Evolutionary conservation across 192 early-diverging fungal species (phyloP).

Genomic region (Neocallimastix lanati): DNA sequence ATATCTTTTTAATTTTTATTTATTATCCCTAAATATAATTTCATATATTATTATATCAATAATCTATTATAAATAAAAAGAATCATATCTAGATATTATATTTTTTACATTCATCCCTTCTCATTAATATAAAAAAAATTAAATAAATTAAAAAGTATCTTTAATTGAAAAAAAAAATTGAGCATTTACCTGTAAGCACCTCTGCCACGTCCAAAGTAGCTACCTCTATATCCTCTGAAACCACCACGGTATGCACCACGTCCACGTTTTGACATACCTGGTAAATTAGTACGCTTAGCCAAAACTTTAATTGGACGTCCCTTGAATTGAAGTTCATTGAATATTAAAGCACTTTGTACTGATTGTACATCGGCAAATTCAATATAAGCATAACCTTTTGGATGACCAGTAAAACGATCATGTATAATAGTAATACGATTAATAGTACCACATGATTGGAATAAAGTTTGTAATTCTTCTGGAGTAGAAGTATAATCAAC

Average conservation of each 20-base stretch:
- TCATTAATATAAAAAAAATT: too few relatives aligned
- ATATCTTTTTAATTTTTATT: too few relatives aligned
- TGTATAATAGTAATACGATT: constrained; percentile 92
- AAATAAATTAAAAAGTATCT: too few relatives aligned
- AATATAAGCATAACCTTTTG: constrained; percentile 85
- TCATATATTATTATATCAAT: too few relatives aligned
- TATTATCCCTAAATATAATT: too few relatives aligned
- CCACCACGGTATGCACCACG: constrained; percentile 57
- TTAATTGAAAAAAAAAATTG: too few relatives aligned
- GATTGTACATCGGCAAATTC: constrained; percentile 77
- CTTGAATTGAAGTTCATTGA: constrained; percentile 81
- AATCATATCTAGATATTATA: too few relatives aligned
- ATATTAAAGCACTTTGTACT: constrained; percentile 61
- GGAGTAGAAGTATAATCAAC: constrained; percentile 87
- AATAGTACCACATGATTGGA: constrained; percentile 85
- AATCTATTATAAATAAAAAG: too few relatives aligned
- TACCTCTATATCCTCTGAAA: constrained; percentile 7
- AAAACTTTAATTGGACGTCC: constrained; percentile 66
- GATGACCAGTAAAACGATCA: constrained; percentile 81
- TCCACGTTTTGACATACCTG: constrained; percentile 60
- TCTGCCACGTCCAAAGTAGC: not conserved
- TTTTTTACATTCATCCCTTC: too few relatives aligned
- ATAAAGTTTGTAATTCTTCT: constrained; percentile 86
- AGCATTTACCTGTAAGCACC: not conserved
- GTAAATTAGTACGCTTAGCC: constrained; percentile 86